Percentiles rank a stretch among this genome's conserved stretches.
Conservation (phyloP, 306 rosid species). For the Castanea mollissima region DNA sequence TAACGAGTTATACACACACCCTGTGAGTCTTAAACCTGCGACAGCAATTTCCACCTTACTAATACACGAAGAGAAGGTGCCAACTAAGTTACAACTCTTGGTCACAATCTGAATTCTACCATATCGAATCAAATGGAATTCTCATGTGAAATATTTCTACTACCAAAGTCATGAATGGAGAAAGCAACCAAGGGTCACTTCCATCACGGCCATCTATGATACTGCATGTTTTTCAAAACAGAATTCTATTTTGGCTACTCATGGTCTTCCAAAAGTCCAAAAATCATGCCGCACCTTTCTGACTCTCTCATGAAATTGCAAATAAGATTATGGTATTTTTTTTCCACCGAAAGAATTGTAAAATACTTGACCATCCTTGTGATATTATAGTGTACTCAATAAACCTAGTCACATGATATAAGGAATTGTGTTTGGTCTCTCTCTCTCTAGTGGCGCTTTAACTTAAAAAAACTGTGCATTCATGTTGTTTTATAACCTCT, state of each 20-base stretch:
- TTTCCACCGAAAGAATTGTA: constrained; percentile 39
- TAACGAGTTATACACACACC: too few species aligned
- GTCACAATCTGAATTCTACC: too few species aligned
- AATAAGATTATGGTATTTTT: background rate
- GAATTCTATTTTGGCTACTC: background rate
- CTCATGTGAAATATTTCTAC: background rate
- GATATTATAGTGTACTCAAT: constrained; percentile 18
- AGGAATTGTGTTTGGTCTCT: constrained; percentile 18
- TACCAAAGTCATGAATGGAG: background rate
- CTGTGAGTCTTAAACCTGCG: too few species aligned
- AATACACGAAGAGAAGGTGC: too few species aligned
- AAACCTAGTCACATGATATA: constrained; percentile 40
- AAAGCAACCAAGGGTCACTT: background rate
- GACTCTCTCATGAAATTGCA: background rate
- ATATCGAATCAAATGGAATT: too few species aligned
- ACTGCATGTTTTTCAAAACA: background rate
- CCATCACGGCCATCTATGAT: background rate
- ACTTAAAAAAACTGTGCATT: constrained; percentile 29
- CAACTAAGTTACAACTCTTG: too few species aligned
- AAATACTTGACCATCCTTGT: constrained; percentile 37
- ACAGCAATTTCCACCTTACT: too few species aligned
- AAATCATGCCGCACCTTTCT: constrained; percentile 24
- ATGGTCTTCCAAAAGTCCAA: constrained; percentile 6
- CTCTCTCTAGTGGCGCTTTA: background rate
- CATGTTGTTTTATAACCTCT: constrained; percentile 9